Base-by-base conservation (phyloP, 2,329 filamentous ascomycete species). In the Ophiostoma pallidulum region DNA sequence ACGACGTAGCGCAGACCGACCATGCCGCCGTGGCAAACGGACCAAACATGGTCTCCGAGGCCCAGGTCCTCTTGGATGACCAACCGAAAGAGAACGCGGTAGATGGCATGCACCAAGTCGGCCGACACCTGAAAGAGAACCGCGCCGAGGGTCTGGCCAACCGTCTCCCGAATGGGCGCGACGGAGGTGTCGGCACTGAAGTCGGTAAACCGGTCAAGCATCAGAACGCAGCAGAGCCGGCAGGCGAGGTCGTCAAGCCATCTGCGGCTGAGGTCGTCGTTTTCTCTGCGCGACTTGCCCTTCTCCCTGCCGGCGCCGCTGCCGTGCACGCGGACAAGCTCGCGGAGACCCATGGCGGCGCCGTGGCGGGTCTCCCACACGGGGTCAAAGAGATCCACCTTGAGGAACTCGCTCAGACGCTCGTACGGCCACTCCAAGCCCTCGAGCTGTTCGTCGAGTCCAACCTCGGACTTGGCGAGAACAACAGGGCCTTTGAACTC, bases 131-230 rank as follows among this genome's bases (percentile, higher is more conserved):
- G 88, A 54, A 86, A 88, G 46, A 98, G 70, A 13, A 94, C 79
- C 12, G 91, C 88, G 57, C 91, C 94, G 13, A 98, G 72, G 3
- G 90, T 91, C 66, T 98, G 92, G 39, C 92, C 92, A 35, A 94
- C 86, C 0, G 90, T 95, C 68, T 98, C 92, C 54, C 92, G 77
- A 54, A 98, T 96, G 0, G 92, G 92, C 0, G 92, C 92, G 35
- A 98, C 89, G 1, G 94, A 94, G 45, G 88, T 98, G 64, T 98
- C 92, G 5, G 90, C 95, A 50, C 94, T 92, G 67, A 96, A 98
- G 61, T 98, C 92, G 48, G 90, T 94, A 61, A 98, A 98, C 45
- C 90, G 82, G 66, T 98, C 92, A 14, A 98, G 80, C 82, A 98
- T 96, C 58, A 98, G 83, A 45, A 98, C 90, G 62, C 87, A 95